These are phyloP conservation scores for Russula sp. DNA, from an alignment of 768 basidiomycete species.

Conservation along the genomic window DNA sequence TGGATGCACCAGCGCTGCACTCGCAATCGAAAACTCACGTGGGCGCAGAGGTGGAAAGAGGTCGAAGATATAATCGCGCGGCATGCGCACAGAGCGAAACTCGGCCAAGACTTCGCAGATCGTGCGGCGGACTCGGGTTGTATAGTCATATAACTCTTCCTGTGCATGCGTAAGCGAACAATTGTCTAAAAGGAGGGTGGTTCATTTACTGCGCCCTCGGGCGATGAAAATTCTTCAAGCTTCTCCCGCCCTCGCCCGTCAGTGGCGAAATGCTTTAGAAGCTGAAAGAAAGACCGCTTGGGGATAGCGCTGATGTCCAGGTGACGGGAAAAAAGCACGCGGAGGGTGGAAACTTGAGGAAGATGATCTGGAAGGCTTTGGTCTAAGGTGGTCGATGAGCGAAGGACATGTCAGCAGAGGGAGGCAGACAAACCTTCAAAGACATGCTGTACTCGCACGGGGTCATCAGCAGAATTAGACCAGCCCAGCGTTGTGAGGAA, in stretches of 20 bases:
- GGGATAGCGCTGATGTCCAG: conserved; percentile 86
- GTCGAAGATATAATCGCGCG: conserved; percentile 82
- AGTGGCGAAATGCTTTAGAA: conserved; percentile 65
- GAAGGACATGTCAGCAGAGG: conserved; percentile 29
- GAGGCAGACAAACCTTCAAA: conserved; percentile 34
- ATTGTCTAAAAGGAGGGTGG: not conserved
- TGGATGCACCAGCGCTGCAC: conserved; percentile 67
- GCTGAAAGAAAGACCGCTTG: conserved; percentile 40
- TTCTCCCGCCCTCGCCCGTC: conserved; percentile 80
- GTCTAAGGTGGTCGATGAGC: conserved; percentile 17
- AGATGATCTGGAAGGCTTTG: no score
- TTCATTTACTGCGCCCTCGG: conserved; percentile 57
- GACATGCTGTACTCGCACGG: conserved; percentile 34
- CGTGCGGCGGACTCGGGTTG: conserved; percentile 70
- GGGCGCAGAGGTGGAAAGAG: conserved; percentile 80
- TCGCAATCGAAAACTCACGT: conserved; percentile 90
- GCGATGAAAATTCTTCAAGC: conserved; percentile 72
- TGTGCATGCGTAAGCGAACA: conserved; percentile 29
- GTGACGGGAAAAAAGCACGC: conserved; percentile 65
- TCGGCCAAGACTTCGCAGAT: conserved; percentile 83
- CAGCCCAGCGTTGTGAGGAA: conserved; percentile 61
- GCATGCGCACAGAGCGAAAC: conserved; percentile 67
- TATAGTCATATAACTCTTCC: conserved; percentile 93
- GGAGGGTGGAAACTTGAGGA: conserved; percentile 32
- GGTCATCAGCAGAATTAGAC: conserved; percentile 55